Evolutionary conservation across 2,329 filamentous ascomycete species (phyloP), one percentile per base, ranked within the genome.

Genomic region (Gremmenia infestans): DNA sequence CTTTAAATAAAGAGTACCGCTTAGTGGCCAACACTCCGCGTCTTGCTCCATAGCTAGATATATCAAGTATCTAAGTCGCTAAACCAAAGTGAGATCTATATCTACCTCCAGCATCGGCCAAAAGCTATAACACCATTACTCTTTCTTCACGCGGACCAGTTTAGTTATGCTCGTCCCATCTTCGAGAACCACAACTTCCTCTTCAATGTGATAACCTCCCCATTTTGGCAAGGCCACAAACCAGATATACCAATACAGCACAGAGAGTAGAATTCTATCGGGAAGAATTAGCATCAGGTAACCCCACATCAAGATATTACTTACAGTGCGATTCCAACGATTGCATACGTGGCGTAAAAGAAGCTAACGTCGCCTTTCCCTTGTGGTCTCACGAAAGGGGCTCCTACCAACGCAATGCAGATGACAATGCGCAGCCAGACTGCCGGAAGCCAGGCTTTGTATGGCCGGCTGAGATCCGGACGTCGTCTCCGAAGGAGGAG

Each of bases 221-320:
- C 78, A 79, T 43, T 70, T 73, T 1, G 88, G 87, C 23, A 89
- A 67, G 1, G 81, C 60, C 3, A 82, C 74, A 0, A 85, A 85
- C 80, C 83, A 87, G 1, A 87, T 58, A 60, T 81, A 84, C 88
- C 87, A 91, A 66, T 90, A 90, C 0, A 81, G 1, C 0, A 86
- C 65, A 0, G 80, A 85, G 48, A 82, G 79, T 0, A 78, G 36
- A 36, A 88, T 72, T 53, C 82, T 87, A 55, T 9, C 7, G 1
- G 15, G 14, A 5, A 37, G 68, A 61, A 68, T 23, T 28, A 12
- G 14, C 12, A 17, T 25, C 36, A 45, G 19, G 36, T 40, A 23
- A 14, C 12, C 3, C 17, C 6, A 8, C 17, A n/a, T 17, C 39
- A 5, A 2, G 35, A 6, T 8, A 53, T 9, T 25, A 75, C 80